A percentile compares a stretch with the other conserved stretches of the same genome.
These are phyloP conservation scores for Cornus suecica DNA, from an alignment of 148 eudicot genomes.

Conservation along the genomic window DNA sequence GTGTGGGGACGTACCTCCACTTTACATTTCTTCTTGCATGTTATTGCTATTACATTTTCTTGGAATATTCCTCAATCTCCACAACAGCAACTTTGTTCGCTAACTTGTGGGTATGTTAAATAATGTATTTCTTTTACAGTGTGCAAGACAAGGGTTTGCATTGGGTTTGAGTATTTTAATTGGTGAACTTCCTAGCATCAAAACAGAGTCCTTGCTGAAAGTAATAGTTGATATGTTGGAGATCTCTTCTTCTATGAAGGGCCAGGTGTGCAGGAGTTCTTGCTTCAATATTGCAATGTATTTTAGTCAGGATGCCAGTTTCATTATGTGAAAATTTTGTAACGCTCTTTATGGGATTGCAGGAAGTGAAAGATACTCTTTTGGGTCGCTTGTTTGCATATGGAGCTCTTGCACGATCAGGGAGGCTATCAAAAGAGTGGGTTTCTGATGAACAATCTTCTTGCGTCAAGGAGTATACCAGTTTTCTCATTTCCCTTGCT, in stretches of 20 bases:
- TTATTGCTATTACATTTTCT: background rate
- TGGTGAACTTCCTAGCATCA: conserved; percentile 55
- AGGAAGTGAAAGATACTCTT: conserved; percentile 83
- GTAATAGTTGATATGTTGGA: conserved; percentile 67
- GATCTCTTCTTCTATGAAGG: conserved; percentile 87
- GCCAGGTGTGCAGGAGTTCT: conserved; percentile 59
- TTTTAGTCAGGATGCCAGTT: conserved; percentile 1
- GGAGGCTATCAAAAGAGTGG: conserved; percentile 68
- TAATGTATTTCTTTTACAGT: conserved; percentile 41
- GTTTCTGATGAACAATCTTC: conserved; percentile 41
- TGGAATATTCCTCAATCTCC: background rate
- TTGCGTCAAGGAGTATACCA: conserved; percentile 57
- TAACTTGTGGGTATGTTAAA: conserved; percentile 4
- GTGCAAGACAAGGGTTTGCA: conserved; percentile 99
- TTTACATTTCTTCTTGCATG: background rate
- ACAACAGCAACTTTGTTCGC: background rate
- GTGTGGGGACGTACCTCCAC: too few relatives aligned
- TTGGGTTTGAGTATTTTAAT: conserved; percentile 75
- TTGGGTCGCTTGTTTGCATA: conserved; percentile 92
- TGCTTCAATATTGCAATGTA: conserved; percentile 2
- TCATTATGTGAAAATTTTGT: conserved; percentile 1
- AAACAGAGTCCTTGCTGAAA: conserved; percentile 66
- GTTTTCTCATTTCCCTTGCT: conserved; percentile 59
- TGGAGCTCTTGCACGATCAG: conserved; percentile 83
- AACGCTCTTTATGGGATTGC: conserved; percentile 24